Conservation (phyloP, 2,329 filamentous ascomycete species). For the Ceratocystis variospora region DNA sequence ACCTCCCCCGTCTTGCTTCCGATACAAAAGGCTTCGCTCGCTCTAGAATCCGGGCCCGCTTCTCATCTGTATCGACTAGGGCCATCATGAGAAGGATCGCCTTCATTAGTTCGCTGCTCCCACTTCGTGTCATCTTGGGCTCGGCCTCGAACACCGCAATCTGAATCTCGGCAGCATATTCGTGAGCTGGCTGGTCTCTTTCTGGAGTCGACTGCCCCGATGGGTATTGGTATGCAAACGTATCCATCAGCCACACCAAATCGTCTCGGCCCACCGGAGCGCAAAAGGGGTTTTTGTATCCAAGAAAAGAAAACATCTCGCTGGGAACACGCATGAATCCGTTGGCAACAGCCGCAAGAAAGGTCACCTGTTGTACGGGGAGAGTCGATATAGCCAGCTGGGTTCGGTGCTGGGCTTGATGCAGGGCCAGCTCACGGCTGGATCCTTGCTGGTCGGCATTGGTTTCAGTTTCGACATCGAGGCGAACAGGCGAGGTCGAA, state of each 20-base stretch:
- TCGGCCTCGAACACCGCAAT: conserved; percentile 63
- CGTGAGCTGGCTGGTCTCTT: conserved; percentile 27
- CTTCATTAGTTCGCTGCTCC: conserved; percentile 52
- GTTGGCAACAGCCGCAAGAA: neutral
- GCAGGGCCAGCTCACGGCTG: neutral
- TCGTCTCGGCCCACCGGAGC: conserved; percentile 50
- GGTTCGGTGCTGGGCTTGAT: neutral
- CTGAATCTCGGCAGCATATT: conserved; percentile 73
- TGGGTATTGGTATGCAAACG: conserved; percentile 48
- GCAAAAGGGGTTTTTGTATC: conserved; percentile 42
- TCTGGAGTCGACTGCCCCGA: conserved; percentile 30
- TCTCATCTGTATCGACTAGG: conserved; percentile 45
- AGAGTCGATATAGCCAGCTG: neutral
- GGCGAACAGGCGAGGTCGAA: neutral
- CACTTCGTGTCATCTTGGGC: conserved; percentile 44
- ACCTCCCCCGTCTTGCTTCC: conserved; percentile 55
- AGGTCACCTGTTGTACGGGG: neutral
- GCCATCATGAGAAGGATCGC: conserved; percentile 56
- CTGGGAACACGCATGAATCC: neutral
- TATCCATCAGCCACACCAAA: conserved; percentile 80
- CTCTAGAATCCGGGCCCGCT: conserved; percentile 46
- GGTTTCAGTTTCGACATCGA: neutral
- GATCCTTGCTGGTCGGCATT: neutral
- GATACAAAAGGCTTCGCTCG: conserved; percentile 67
- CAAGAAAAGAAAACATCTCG: conserved; percentile 36